These are phyloP conservation scores for Vigna hirtella DNA, from an alignment of 306 rosid species.

Conservation along the genomic window DNA sequence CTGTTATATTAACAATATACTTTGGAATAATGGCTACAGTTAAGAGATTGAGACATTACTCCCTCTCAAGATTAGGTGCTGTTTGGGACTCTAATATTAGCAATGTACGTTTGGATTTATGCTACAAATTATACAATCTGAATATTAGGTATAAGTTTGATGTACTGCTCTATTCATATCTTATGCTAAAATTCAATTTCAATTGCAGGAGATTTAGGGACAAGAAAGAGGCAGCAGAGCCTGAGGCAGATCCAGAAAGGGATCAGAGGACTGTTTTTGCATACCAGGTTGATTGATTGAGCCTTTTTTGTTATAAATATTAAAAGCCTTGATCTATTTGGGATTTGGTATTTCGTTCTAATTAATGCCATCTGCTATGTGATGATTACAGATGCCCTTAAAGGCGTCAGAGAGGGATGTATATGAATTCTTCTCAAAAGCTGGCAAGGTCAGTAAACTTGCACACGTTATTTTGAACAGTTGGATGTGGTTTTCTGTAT, in stretches of 20 bases:
- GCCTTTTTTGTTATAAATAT: constrained; percentile 5
- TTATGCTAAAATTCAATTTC: constrained; percentile 32
- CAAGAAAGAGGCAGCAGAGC: constrained; percentile 86
- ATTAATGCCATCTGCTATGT: constrained; percentile 37
- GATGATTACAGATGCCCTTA: constrained; percentile 84
- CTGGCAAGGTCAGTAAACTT: constrained; percentile 82
- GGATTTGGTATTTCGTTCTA: constrained; percentile 37
- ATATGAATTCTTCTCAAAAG: constrained; percentile 93
- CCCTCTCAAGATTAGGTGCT: constrained; percentile 27
- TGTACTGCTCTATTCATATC: constrained; percentile 12
- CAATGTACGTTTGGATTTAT: constrained; percentile 20
- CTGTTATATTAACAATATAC: constrained; percentile 11
- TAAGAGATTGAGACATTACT: constrained; percentile 34
- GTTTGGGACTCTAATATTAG: constrained; percentile 12
- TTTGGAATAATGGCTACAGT: constrained; percentile 39
- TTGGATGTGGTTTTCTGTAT: constrained; percentile 43
- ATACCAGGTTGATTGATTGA: constrained; percentile 71
- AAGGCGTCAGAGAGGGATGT: constrained; percentile 95
- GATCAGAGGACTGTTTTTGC: constrained; percentile 99
- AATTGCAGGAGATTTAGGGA: constrained; percentile 84
- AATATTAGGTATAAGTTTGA: constrained; percentile 21
- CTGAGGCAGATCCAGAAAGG: constrained; percentile 99
- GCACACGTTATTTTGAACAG: constrained; percentile 40
- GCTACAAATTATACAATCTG: constrained; percentile 2
- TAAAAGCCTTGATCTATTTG: background rate